These are phyloP conservation scores for Clitopilus hobsonii DNA, from an alignment of 768 basidiomycete genomes.

Conservation along the genomic window DNA sequence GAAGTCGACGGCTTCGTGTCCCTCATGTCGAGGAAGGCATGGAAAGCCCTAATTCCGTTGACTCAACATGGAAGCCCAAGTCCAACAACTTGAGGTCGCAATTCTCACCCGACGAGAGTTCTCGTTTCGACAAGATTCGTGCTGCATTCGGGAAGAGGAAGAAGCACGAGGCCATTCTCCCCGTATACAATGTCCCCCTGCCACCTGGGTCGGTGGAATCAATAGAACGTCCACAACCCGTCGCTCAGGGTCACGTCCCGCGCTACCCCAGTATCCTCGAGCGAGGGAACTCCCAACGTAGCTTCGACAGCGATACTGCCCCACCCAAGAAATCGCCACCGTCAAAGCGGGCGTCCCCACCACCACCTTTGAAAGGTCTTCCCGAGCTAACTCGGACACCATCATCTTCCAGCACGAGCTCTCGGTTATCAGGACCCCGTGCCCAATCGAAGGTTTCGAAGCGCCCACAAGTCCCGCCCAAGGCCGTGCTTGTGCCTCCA, in stretches of 20 bases:
- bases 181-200: slow-evolving; percentile 12
- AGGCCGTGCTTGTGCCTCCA: slow-evolving; percentile 16
- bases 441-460: slow-evolving; percentile 6
- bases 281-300: slow-evolving; percentile 15
- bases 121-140: slow-evolving; percentile 12
- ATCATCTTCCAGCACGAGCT: slow-evolving; percentile 9
- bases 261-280: slow-evolving; percentile 33
- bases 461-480: slow-evolving; percentile 16
- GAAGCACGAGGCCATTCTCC: slow-evolving; percentile 10
- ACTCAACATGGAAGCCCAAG: slow-evolving; percentile 13
- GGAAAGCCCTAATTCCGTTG: slow-evolving; percentile 5
- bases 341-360: slow-evolving; percentile 2
- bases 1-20: slow-evolving; percentile 9
- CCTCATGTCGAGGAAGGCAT: slow-evolving; percentile 21
- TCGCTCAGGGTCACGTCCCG: slow-evolving; percentile 22
- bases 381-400: slow-evolving; percentile 8
- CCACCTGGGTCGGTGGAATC: slow-evolving; percentile 18
- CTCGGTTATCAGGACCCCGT: slow-evolving; percentile 3
- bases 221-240: slow-evolving; percentile 23
- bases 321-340: slow-evolving; percentile 16
- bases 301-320: background rate
- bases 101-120: slow-evolving; percentile 14
- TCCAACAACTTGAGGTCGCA: slow-evolving; percentile 22
- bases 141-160: slow-evolving; percentile 12
- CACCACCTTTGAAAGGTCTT: slow-evolving; percentile 15